Evolutionary conservation across 768 basidiomycete genomes (phyloP), one percentile per base, ranked within the genome.

Genomic region (Dentipellis sp.): DNA sequence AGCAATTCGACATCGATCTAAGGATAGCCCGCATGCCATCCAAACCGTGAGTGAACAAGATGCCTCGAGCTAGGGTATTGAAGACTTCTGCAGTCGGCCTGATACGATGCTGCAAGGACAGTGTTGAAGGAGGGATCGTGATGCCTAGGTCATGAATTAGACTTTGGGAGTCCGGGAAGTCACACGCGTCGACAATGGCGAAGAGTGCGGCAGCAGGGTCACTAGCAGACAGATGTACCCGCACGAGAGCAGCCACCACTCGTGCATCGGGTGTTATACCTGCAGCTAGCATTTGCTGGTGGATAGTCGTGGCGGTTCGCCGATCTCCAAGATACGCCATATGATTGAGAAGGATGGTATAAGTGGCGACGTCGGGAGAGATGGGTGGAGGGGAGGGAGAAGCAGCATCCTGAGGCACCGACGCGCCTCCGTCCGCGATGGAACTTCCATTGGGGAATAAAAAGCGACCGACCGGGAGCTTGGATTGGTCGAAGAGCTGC

Each of bases 31-130:
- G 72, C 54, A 80, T 74, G 37, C 72, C 75, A 38, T 68, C 58
- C 48, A 88, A 67, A 40, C 85, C 84, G 57, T 72, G 72, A 40
- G 69, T 68, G 21, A 64, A 66, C 54, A 88, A 65, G 19, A 80
- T 58, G 39, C 80, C 79, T 51, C 71, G 69, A 11, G 89, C 69
- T 17, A 86, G 68, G 17, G 81, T 74, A 64, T 91, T 89, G 71
- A 87, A 80, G 23, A 87, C 62, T 35, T 67, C 60, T 53, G 69
- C 68, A 22, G 73, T 71, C 21, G 72, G 61, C 14, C 58, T 53
- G 29, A 58, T 54, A 23, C 59, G 47, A 59, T 58, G 21, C 17
- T 29, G 29, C 29, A 3, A 6, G 6, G 29, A 29, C 29, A 6
- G 29, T 29, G 29, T 29, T 29, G 29, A 50, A 14, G 9, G 52